Percentiles rank a stretch among this genome's conserved stretches.
phyloP scores from a whole-genome alignment of 2,329 filamentous ascomycete genomes.

The Teratosphaeriaceae sp. region DNA sequence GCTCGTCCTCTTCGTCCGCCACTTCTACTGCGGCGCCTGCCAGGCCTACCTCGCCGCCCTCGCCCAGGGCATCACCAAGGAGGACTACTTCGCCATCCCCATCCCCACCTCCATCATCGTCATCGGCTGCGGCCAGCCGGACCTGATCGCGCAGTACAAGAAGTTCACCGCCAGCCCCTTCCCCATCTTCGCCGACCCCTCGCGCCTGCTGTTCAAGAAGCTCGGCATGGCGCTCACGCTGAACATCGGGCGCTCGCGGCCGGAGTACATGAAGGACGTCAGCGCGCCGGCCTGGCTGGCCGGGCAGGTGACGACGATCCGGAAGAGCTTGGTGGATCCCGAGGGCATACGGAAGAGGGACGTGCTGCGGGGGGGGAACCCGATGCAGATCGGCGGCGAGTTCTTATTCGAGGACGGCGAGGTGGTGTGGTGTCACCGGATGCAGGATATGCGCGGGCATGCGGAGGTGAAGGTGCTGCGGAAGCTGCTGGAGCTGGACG shows the following conservation, averaged over 20 bases:
- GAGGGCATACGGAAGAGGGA: slow-evolving; percentile 27
- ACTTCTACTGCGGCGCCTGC: slow-evolving; percentile 38
- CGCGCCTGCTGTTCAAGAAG: slow-evolving; percentile 28
- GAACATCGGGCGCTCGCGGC: slow-evolving; percentile 26
- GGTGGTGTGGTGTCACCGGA: slow-evolving; percentile 37
- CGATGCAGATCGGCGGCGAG: slow-evolving; percentile 35
- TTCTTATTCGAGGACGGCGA: slow-evolving; percentile 36
- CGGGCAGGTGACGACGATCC: slow-evolving; percentile 26
- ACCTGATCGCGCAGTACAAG: slow-evolving; percentile 32
- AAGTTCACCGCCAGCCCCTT: slow-evolving; percentile 30
- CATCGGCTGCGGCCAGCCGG: slow-evolving; percentile 32
- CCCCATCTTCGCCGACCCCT: slow-evolving; percentile 33
- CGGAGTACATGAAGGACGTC: slow-evolving; percentile 34
- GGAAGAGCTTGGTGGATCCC: slow-evolving; percentile 20
- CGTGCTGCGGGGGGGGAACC: slow-evolving; percentile 29
- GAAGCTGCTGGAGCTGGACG: slow-evolving; percentile 32
- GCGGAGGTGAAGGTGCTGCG: slow-evolving; percentile 30
- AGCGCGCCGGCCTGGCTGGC: slow-evolving; percentile 22
- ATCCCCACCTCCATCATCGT: slow-evolving; percentile 31
- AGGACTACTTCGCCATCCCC: slow-evolving; percentile 31
- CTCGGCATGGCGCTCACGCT: slow-evolving; percentile 29
- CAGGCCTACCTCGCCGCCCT: slow-evolving; percentile 32
- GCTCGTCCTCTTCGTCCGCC: slow-evolving; percentile 34
- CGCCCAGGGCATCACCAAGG: slow-evolving; percentile 27
- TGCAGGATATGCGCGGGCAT: slow-evolving; percentile 33